Evolutionary conservation across 257 asterid genomes (phyloP).

Genomic region (Solanum peruvianum): DNA sequence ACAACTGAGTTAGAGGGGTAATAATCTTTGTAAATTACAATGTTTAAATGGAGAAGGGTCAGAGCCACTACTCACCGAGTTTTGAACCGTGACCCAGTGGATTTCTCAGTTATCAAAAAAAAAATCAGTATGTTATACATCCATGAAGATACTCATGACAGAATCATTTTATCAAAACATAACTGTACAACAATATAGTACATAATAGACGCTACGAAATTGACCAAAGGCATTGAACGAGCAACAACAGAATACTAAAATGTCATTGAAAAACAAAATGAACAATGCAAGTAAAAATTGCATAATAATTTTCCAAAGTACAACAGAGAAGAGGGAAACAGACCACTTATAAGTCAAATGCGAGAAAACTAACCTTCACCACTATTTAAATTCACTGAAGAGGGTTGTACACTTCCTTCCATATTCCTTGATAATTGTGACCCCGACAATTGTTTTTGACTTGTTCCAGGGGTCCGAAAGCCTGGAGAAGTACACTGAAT

Average conservation of each 20-base stretch:
- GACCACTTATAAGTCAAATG: not conserved
- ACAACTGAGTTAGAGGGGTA: constrained; percentile 22
- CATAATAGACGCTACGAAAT: not conserved
- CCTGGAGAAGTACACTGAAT: not conserved
- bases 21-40: not conserved
- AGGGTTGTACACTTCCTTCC: not conserved
- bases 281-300: not conserved
- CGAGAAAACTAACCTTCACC: not conserved
- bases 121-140: not conserved
- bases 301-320: not conserved
- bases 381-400: not conserved
- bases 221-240: not conserved
- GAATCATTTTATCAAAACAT: not conserved
- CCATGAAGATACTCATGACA: not conserved
- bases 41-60: not conserved
- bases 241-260: not conserved
- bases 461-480: not conserved
- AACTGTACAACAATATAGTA: not conserved
- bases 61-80: not conserved
- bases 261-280: not conserved
- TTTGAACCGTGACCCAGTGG: not conserved
- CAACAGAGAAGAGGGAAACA: not conserved
- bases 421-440: not conserved
- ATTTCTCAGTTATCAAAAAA: not conserved
- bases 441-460: not conserved